phyloP scores from a whole-genome alignment of 2,329 filamentous ascomycete species.

The Ceratocystis huliohia region DNA sequence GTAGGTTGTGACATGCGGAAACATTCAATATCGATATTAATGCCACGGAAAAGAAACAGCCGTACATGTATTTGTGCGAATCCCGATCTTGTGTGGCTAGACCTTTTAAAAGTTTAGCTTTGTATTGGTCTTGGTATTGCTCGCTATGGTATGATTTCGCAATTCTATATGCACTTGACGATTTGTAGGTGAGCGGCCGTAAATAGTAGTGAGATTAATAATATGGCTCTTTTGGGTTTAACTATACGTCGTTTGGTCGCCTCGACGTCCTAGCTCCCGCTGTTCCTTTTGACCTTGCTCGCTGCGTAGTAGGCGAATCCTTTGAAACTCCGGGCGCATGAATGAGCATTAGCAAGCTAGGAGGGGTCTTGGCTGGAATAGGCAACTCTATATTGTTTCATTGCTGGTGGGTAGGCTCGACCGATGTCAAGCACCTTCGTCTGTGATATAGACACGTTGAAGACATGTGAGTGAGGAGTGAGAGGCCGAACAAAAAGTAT shows the following conservation, averaged over 20 bases:
- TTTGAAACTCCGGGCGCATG: background rate
- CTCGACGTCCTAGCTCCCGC: background rate
- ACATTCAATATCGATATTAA: too few species aligned
- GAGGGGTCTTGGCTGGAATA: background rate
- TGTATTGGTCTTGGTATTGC: background rate
- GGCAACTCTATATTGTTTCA: slow-evolving; percentile 2
- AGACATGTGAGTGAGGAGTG: background rate
- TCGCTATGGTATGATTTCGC: background rate
- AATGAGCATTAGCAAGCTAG: background rate
- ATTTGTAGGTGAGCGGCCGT: background rate
- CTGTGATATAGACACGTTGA: background rate
- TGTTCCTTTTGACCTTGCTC: background rate
- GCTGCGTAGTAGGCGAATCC: slow-evolving; percentile 1
- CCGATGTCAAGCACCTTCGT: background rate
- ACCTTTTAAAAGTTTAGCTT: too few species aligned
- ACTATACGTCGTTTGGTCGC: background rate
- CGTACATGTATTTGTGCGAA: too few species aligned
- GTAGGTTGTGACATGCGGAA: too few species aligned
- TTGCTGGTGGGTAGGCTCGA: background rate
- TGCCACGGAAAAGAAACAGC: too few species aligned
- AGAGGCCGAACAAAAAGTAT: background rate
- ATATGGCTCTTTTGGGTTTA: background rate
- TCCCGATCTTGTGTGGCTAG: too few species aligned
- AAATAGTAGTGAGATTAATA: background rate
- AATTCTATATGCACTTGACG: background rate